Evolutionary conservation across 352 stramenopile genomes (phyloP).

Genomic region (Globisporangium nodosum): DNA sequence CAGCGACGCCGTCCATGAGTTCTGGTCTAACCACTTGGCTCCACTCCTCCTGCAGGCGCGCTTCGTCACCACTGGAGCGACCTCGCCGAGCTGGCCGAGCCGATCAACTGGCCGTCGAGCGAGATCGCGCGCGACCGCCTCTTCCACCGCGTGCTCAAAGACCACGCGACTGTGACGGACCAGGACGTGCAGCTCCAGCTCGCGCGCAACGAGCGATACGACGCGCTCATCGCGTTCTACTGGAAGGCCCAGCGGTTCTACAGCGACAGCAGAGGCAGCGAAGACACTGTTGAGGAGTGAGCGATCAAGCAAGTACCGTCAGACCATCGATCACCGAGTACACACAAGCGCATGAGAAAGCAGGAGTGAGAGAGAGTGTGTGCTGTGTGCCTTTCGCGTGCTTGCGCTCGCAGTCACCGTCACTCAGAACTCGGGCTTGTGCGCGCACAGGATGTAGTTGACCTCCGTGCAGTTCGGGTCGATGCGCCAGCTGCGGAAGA

Average conservation of each 20-base stretch:
- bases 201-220: slow-evolving; percentile 40
- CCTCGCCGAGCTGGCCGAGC: slow-evolving; percentile 37
- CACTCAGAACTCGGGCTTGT: slow-evolving; percentile 39
- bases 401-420: background rate
- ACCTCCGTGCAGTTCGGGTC: slow-evolving; percentile 65
- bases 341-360: no score
- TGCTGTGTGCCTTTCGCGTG: no score
- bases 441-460: slow-evolving; percentile 83
- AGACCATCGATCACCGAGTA: background rate
- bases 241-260: slow-evolving; percentile 32
- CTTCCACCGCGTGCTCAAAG: slow-evolving; percentile 72
- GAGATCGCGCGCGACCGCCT: slow-evolving; percentile 39
- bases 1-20: background rate
- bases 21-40: background rate
- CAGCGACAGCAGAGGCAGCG: slow-evolving; percentile 4
- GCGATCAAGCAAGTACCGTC: background rate
- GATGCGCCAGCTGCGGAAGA: slow-evolving; percentile 69
- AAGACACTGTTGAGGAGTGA: slow-evolving; percentile 1
- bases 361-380: background rate
- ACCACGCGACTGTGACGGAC: slow-evolving; percentile 37
- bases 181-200: slow-evolving; percentile 39
- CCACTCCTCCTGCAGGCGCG: slow-evolving; percentile 25
- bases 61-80: slow-evolving; percentile 61
- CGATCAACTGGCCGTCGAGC: slow-evolving; percentile 46
- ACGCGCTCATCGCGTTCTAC: slow-evolving; percentile 41